Evolutionary conservation across 306 rosid species (phyloP), one percentile per base, ranked within the genome.

Genomic region (Cercis canadensis): DNA sequence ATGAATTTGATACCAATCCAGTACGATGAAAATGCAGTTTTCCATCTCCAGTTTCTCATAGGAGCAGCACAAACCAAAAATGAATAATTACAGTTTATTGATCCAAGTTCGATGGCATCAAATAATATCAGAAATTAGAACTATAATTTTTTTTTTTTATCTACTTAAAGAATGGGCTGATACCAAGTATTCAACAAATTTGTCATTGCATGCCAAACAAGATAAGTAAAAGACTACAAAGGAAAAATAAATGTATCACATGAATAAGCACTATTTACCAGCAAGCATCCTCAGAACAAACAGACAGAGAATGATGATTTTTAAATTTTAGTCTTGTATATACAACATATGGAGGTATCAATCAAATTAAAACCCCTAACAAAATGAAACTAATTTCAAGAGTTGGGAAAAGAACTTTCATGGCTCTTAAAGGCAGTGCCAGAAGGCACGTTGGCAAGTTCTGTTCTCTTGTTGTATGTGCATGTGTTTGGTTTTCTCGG

Each of bases 161-260:
- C 43, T 37, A 37, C 10, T 1, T 5, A 37, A 37, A 37, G 2
- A 43, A 75, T 29, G 37, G 21, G 64, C 9, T 19, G 43, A 3
- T 44, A 53, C 49, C 34, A 47, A 47, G 44, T 32, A 57, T 55
- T 65, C 16, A 3, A 45, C 60, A 18, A 9, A 34, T 47, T 37
- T 49, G 31, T 37, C 58, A 56, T 65, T 37, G 41, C 52, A 39
- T 64, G 29, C 34, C 37, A 39, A 52, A 73, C 7, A 72, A 72
- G 11, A 54, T 7, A 32, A 4, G 43, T 31, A 32, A 59, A 57
- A 56, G 16, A 4, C 49, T 8, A 59, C 50, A 14, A 58, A 43
- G 8, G 0, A 68, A 14, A 24, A 18, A 13, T 7, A 16, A 1
- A 32, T 24, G 13, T 1, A 4, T 6, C 5, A 18, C 12, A 45